Conservation (phyloP, 2,329 filamentous ascomycete genomes). For the Cladosporium sphaerospermum region DNA sequence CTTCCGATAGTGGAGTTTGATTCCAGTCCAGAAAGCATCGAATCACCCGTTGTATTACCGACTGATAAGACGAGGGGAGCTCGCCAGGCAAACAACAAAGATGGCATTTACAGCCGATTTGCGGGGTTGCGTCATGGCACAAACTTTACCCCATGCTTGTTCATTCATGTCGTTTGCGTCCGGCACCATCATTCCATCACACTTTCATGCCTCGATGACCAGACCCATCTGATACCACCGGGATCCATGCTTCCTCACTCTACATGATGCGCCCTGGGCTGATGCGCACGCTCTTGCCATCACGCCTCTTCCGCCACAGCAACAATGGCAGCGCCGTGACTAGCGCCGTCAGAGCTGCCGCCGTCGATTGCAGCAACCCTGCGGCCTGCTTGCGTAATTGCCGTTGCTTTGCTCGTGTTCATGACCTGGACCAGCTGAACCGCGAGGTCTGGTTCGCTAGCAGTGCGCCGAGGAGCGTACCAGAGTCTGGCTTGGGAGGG, state of each 20-base stretch:
- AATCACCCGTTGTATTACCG: too few species aligned
- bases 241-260: slow-evolving; percentile 8
- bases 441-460: slow-evolving; percentile 41
- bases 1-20: too few species aligned
- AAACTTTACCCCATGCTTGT: too few species aligned
- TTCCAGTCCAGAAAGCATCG: too few species aligned
- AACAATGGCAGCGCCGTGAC: neutral
- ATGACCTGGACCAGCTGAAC: slow-evolving; percentile 23
- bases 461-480: slow-evolving; percentile 27
- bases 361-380: slow-evolving; percentile 3
- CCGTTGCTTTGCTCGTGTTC: slow-evolving; percentile 27
- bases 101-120: too few species aligned
- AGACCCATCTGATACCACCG: neutral
- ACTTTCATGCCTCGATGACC: neutral
- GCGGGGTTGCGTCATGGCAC: too few species aligned
- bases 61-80: too few species aligned
- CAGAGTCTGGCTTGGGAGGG: slow-evolving; percentile 5
- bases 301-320: slow-evolving; percentile 29
- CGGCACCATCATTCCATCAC: neutral
- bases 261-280: slow-evolving; percentile 35
- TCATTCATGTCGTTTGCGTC: too few species aligned
- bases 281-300: slow-evolving; percentile 43
- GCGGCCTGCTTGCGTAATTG: slow-evolving; percentile 15
- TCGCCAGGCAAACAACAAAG: too few species aligned
- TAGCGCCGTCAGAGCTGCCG: neutral